Conservation (phyloP, 2,329 filamentous ascomycete genomes). For the Trichoderma asperellum region DNA sequence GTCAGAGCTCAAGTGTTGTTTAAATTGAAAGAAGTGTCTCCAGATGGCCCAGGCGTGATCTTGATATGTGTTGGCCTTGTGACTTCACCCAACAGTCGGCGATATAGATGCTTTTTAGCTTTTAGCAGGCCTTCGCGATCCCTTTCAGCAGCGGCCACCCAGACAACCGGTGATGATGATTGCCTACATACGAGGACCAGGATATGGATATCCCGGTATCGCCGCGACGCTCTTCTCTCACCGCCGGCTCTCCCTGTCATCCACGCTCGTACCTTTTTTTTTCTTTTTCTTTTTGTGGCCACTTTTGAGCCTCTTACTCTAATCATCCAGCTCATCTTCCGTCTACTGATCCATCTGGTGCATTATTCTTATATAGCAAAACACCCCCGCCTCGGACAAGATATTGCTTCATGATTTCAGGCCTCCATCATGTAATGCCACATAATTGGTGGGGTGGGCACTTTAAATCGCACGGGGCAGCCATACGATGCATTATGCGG, state of each 20-base stretch:
- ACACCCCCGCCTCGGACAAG: not conserved
- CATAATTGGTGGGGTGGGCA: slow-evolving; percentile 9
- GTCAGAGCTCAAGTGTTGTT: no score
- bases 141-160: not conserved
- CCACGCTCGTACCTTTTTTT: not conserved
- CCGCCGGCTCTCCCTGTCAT: slow-evolving; percentile 28
- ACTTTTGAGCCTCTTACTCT: not conserved
- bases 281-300: no score
- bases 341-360: not conserved
- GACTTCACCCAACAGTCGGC: not conserved
- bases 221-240: slow-evolving; percentile 1
- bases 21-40: no score
- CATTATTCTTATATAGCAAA: not conserved
- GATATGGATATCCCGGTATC: slow-evolving; percentile 18
- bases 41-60: no score
- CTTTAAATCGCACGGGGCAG: not conserved
- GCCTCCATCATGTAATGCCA: not conserved
- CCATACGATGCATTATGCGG: slow-evolving; percentile 22
- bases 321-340: not conserved
- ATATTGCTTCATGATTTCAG: slow-evolving; percentile 9
- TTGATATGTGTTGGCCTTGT: no score
- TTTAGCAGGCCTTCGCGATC: not conserved
- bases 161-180: not conserved
- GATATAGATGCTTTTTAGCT: not conserved
- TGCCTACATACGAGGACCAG: not conserved